These are phyloP conservation scores for Buddleja alternifolia DNA, from an alignment of 257 asterid genomes.

Conservation along the genomic window DNA sequence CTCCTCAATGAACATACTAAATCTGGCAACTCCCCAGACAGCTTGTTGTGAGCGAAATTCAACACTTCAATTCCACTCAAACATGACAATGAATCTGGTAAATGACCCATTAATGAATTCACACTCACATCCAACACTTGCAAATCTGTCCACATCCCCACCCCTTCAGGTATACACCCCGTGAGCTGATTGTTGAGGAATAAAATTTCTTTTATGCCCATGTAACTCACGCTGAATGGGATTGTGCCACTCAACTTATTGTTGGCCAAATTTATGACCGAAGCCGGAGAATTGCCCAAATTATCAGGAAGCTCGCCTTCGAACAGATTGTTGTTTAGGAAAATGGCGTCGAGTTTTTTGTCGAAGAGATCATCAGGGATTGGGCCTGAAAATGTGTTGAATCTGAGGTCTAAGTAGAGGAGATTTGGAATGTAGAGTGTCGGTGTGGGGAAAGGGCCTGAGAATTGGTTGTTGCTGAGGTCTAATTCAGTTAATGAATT, in stretches of 20 bases:
- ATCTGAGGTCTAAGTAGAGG: constrained; percentile 74
- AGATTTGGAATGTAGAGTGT: constrained; percentile 61
- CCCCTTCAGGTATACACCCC: constrained; percentile 88
- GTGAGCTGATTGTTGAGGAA: constrained; percentile 75
- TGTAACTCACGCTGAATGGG: constrained; percentile 75
- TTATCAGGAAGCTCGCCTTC: constrained; percentile 62
- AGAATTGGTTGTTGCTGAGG: constrained; percentile 77
- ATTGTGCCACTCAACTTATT: constrained; percentile 61
- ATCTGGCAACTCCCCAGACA: constrained; percentile 76
- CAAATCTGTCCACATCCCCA: constrained; percentile 80
- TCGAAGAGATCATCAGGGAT: constrained; percentile 71
- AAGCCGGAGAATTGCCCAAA: constrained; percentile 85
- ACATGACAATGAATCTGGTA: constrained; percentile 80
- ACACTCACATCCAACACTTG: constrained; percentile 79
- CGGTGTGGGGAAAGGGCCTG: constrained; percentile 66
- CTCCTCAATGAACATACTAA: constrained; percentile 65
- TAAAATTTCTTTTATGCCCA: constrained; percentile 72
- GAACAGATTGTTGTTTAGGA: constrained; percentile 74
- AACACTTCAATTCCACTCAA: constrained; percentile 67
- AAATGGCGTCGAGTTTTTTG: constrained; percentile 73
- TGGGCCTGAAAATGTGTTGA: constrained; percentile 66
- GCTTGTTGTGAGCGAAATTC: constrained; percentile 71
- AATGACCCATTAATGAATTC: constrained; percentile 68
- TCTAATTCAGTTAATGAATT: constrained; percentile 63
- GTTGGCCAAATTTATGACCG: constrained; percentile 81